A percentile compares a stretch with the other conserved stretches of the same genome.
These are phyloP conservation scores for Cryphonectria carpinicola DNA, from an alignment of 2,329 filamentous ascomycete species.

Conservation along the genomic window DNA sequence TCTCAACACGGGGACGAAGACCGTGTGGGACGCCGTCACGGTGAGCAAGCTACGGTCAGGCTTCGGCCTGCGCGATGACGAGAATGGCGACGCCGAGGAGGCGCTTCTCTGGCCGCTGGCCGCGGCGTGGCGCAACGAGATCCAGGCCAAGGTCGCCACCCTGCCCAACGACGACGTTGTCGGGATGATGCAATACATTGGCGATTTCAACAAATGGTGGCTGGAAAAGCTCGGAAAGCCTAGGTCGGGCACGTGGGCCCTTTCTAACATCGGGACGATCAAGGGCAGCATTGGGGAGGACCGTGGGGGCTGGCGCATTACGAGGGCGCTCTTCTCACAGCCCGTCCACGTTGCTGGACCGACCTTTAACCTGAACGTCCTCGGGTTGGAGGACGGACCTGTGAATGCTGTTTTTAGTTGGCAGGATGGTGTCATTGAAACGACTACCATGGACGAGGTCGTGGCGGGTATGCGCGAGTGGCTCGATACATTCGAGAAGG, in stretches of 20 bases:
- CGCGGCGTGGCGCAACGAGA: constrained; percentile 39
- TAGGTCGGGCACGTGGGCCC: constrained; percentile 51
- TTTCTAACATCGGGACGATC: constrained; percentile 58
- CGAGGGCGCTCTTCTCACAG: constrained; percentile 55
- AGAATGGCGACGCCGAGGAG: constrained; percentile 30
- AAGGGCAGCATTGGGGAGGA: constrained; percentile 28
- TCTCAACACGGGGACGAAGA: constrained; percentile 43
- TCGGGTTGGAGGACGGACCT: constrained; percentile 46
- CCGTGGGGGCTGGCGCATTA: constrained; percentile 41
- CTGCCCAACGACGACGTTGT: constrained; percentile 49
- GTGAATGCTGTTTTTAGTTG: constrained; percentile 52
- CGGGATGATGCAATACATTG: constrained; percentile 47
- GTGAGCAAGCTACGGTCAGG: constrained; percentile 35
- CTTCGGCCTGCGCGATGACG: constrained; percentile 18
- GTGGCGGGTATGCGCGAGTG: constrained; percentile 42
- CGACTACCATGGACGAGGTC: constrained; percentile 43
- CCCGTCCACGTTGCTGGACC: constrained; percentile 48
- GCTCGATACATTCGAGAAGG: constrained; percentile 34
- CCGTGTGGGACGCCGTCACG: constrained; percentile 35
- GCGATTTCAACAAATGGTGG: constrained; percentile 49
- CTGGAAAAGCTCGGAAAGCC: constrained; percentile 46
- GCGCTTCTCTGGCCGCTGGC: constrained; percentile 49
- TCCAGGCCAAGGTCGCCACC: constrained; percentile 39
- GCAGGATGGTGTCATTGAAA: constrained; percentile 50
- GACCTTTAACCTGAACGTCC: constrained; percentile 50